phyloP scores from a whole-genome alignment of 768 basidiomycete species.

The Lentinula lateritia region DNA sequence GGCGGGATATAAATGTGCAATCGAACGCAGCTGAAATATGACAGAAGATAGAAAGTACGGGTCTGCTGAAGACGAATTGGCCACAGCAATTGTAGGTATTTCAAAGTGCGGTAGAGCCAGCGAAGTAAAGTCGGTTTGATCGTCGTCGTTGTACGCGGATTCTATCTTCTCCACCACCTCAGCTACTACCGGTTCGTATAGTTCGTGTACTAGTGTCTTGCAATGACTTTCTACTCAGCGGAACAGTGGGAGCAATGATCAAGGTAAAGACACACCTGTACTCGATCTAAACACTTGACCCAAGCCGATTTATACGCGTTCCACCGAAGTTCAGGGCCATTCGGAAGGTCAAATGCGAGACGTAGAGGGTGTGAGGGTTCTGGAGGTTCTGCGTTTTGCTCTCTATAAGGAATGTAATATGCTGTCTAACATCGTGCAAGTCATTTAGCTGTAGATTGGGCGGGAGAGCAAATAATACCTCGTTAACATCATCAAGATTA shows the following conservation, averaged over 20 bases:
- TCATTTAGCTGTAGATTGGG: background rate
- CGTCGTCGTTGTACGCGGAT: constrained; percentile 33
- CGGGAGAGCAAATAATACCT: background rate
- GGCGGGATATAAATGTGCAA: constrained; percentile 49
- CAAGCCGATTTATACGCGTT: constrained; percentile 53
- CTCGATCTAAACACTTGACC: constrained; percentile 49
- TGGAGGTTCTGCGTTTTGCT: background rate
- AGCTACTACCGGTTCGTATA: constrained; percentile 45
- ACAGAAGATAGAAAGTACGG: constrained; percentile 45
- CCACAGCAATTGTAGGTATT: constrained; percentile 53
- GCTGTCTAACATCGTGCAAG: background rate
- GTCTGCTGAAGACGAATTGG: constrained; percentile 28
- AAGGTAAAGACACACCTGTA: constrained; percentile 37
- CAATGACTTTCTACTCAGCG: background rate
- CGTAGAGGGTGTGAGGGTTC: background rate
- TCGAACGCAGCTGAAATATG: constrained; percentile 25
- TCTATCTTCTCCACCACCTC: constrained; percentile 38
- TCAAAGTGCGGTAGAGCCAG: constrained; percentile 52
- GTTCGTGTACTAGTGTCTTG: constrained; percentile 39
- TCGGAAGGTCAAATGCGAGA: background rate
- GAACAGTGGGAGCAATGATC: background rate
- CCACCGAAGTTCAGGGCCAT: constrained; percentile 28
- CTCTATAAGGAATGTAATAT: constrained; percentile 1
- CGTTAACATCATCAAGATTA: background rate
- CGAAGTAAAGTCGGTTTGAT: constrained; percentile 26